Conservation (phyloP, 306 rosid genomes). For the Cercis canadensis region DNA sequence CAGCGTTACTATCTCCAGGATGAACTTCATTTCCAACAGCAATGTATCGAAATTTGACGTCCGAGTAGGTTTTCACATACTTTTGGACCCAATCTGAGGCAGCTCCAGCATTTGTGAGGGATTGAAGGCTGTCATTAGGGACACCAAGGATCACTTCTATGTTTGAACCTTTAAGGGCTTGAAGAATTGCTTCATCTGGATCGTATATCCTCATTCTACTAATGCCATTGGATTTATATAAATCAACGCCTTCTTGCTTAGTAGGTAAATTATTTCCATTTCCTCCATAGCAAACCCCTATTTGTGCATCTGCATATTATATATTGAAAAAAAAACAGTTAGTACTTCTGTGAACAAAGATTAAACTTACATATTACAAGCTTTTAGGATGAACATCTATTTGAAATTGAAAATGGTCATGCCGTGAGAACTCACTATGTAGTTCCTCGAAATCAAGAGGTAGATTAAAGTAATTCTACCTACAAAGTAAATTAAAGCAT, state of each 20-base stretch:
- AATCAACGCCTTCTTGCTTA: conserved; percentile 23
- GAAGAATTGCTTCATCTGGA: conserved; percentile 33
- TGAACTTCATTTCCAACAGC: conserved; percentile 43
- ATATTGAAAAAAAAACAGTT: no score
- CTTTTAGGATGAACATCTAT: no score
- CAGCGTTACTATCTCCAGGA: conserved; percentile 7
- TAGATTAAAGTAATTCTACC: no score
- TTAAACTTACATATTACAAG: no score
- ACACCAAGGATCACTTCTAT: conserved; percentile 43
- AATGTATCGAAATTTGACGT: conserved; percentile 42
- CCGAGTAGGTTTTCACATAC: conserved; percentile 28
- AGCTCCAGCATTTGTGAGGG: conserved; percentile 34
- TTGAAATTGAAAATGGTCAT: no score
- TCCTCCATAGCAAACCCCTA: conserved; percentile 46
- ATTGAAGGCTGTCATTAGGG: conserved; percentile 23
- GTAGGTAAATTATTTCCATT: conserved; percentile 36
- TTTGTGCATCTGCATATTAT: conserved; percentile 48
- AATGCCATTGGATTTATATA: conserved; percentile 36
- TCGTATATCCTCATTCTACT: conserved; percentile 42
- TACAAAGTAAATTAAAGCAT: no score
- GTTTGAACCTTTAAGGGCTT: conserved; percentile 50
- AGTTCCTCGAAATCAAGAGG: no score
- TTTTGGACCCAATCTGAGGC: conserved; percentile 43
- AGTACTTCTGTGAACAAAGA: no score
- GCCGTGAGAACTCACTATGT: no score